Evolutionary conservation across 352 stramenopile species (phyloP).

Genomic region (Phytophthora brassicae): DNA sequence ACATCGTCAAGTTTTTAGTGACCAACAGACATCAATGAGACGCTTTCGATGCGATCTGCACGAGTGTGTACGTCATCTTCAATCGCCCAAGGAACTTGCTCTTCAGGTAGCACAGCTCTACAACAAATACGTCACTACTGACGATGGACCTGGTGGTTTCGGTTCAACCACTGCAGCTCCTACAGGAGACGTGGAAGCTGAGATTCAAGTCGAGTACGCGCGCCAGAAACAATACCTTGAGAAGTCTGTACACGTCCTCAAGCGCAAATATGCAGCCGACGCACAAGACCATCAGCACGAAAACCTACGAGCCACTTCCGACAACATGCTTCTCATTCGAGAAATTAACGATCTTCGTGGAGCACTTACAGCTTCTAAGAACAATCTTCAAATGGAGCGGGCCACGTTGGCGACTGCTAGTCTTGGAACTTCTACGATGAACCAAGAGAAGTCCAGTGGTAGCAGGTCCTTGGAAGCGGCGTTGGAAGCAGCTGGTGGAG

Average conservation of each 20-base stretch:
- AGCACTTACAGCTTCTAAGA: slow-evolving; percentile 71
- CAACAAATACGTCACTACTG: slow-evolving; percentile 66
- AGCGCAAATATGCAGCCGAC: slow-evolving; percentile 87
- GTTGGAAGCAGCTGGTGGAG: slow-evolving; percentile 32
- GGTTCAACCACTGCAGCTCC: slow-evolving; percentile 16
- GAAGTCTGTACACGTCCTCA: slow-evolving; percentile 89
- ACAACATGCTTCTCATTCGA: slow-evolving; percentile 91
- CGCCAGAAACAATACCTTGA: slow-evolving; percentile 93
- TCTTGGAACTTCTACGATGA: slow-evolving; percentile 25
- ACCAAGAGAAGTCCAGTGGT: slow-evolving; percentile 18
- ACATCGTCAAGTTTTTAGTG: slow-evolving; percentile 54
- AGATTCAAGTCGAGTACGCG: slow-evolving; percentile 88
- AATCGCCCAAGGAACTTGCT: slow-evolving; percentile 81
- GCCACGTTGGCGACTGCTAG: slow-evolving; percentile 38
- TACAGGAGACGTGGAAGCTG: slow-evolving; percentile 55
- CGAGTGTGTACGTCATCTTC: slow-evolving; percentile 70
- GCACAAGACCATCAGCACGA: slow-evolving; percentile 58
- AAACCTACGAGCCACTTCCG: slow-evolving; percentile 63
- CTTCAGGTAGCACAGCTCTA: slow-evolving; percentile 71
- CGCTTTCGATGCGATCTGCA: slow-evolving; percentile 89
- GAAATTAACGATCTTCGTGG: slow-evolving; percentile 93
- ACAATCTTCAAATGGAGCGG: slow-evolving; percentile 78
- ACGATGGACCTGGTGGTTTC: slow-evolving; percentile 24
- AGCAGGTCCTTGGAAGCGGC: slow-evolving; percentile 20
- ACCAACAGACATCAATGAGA: slow-evolving; percentile 66